phyloP scores from a whole-genome alignment of 1,284 basidiomycete species.

The Earliella scabrosa region DNA sequence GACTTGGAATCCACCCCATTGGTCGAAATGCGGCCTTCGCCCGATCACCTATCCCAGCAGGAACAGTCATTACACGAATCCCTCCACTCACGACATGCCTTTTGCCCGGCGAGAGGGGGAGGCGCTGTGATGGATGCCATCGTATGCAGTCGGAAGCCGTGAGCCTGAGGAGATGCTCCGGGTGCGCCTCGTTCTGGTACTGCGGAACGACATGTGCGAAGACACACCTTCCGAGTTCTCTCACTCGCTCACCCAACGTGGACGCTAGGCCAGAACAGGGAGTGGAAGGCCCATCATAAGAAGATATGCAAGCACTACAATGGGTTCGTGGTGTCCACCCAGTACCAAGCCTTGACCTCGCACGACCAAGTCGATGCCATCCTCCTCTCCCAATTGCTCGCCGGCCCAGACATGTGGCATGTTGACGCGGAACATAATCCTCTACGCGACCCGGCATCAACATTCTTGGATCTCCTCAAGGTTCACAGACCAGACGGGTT shows the following conservation, averaged over 20 bases:
- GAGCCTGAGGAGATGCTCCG: conserved; percentile 53
- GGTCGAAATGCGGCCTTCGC: conserved; percentile 58
- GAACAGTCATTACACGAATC: conserved; percentile 50
- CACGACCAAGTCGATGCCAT: conserved; percentile 64
- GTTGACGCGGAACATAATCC: neutral
- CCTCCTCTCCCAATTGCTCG: conserved; percentile 64
- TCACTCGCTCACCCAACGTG: neutral
- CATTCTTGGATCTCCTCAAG: conserved; percentile 58
- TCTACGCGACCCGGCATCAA: conserved; percentile 28
- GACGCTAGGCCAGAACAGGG: conserved; percentile 61
- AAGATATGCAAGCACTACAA: conserved; percentile 64
- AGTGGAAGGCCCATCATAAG: conserved; percentile 69
- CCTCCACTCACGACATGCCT: conserved; percentile 52
- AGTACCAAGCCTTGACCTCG: conserved; percentile 50
- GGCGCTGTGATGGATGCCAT: conserved; percentile 68
- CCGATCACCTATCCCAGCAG: conserved; percentile 40
- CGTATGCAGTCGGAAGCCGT: conserved; percentile 31
- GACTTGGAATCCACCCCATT: conserved; percentile 47
- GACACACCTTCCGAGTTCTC: neutral
- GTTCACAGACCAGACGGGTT: conserved; percentile 36
- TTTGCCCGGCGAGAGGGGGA: conserved; percentile 57
- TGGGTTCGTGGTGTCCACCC: conserved; percentile 46
- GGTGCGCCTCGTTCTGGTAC: conserved; percentile 74
- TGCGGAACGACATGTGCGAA: conserved; percentile 63
- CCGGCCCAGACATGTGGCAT: conserved; percentile 34